These are phyloP conservation scores for Chamaecrista fasciculata DNA, from an alignment of 306 rosid species.

Conservation along the genomic window DNA sequence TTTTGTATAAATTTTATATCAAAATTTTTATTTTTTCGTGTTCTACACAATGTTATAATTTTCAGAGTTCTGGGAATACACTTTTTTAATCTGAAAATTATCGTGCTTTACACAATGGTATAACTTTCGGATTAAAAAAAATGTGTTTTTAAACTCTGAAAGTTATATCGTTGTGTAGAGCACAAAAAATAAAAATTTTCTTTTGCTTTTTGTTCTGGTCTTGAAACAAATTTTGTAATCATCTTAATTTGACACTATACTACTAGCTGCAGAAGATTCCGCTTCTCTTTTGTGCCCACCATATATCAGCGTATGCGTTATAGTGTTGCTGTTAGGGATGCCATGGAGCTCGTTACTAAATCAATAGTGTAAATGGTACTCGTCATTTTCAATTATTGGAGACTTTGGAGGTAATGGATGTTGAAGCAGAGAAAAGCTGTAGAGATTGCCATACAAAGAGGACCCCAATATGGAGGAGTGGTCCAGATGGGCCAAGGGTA, in stretches of 20 bases:
- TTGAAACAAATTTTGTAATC: neutral
- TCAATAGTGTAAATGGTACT: no score
- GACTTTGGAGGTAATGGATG: constrained; percentile 7
- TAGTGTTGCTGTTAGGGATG: neutral
- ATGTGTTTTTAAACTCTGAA: no score
- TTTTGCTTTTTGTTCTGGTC: neutral
- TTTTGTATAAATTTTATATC: no score
- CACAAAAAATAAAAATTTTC: no score
- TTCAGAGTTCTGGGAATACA: no score
- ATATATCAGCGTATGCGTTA: neutral
- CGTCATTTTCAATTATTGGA: neutral
- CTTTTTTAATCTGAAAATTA: no score
- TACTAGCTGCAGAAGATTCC: neutral
- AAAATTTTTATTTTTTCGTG: no score
- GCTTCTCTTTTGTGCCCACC: neutral
- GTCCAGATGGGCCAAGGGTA: constrained; percentile 48
- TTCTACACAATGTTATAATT: no score
- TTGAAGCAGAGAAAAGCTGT: neutral
- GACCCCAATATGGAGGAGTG: constrained; percentile 46
- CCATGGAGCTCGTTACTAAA: neutral
- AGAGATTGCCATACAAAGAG: constrained; percentile 35
- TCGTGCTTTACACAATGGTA: no score
- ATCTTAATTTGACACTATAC: neutral
- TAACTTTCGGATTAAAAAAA: no score
- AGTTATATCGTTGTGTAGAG: no score